Conservation (phyloP, 2,329 filamentous ascomycete species). For the Aspergillus arachidicola region DNA sequence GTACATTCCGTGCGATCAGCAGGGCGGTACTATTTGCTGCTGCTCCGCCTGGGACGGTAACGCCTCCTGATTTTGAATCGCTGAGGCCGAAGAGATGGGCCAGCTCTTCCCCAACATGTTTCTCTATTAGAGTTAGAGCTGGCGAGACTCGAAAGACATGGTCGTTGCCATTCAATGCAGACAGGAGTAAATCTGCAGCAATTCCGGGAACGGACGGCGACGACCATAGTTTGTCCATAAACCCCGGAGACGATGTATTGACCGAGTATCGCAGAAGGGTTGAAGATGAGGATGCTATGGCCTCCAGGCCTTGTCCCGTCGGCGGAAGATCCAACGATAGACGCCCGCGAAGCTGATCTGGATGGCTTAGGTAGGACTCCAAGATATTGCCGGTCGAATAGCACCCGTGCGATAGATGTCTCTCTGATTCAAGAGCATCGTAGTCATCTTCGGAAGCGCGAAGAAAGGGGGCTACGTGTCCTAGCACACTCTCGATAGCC, state of each 20-base stretch:
- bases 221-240: conserved; percentile 3
- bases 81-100: neutral
- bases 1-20: neutral
- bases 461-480: neutral
- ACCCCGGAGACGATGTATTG: neutral
- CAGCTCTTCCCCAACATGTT: conserved; percentile 1
- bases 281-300: neutral
- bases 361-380: neutral
- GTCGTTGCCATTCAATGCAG: neutral
- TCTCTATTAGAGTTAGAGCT: neutral
- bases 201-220: neutral
- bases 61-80: neutral
- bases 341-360: neutral
- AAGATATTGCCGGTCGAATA: neutral
- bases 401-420: neutral
- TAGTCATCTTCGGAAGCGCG: neutral
- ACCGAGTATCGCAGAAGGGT: neutral
- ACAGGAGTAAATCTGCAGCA: neutral
- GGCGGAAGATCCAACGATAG: neutral
- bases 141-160: conserved; percentile 1
- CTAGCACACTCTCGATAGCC: neutral
- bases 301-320: neutral
- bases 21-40: neutral
- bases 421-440: neutral
- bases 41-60: neutral